Evolutionary conservation across 176 grass and related monocot species (phyloP).

Genomic region (Carex littledalei): DNA sequence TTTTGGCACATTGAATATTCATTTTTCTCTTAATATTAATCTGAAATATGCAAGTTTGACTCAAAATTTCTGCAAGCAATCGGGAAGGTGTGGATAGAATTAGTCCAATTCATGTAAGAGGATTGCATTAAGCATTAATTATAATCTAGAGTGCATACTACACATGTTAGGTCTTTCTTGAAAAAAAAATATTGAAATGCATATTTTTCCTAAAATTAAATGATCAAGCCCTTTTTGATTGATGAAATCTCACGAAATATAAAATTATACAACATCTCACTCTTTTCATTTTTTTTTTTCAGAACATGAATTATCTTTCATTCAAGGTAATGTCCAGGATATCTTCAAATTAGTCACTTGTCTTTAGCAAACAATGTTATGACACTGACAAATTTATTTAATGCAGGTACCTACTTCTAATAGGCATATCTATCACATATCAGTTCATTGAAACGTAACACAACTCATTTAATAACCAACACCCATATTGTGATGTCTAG

Average conservation of each 20-base stretch:
- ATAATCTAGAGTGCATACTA: not conserved
- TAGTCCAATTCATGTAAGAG: not conserved
- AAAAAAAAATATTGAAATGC: not conserved
- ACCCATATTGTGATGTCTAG: constrained; percentile 12
- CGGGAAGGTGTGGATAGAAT: too few species aligned
- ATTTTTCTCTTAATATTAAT: not conserved
- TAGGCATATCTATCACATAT: not conserved
- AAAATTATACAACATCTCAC: not conserved
- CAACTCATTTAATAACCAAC: not conserved
- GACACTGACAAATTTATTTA: not conserved
- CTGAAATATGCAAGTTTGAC: not conserved
- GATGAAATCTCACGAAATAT: not conserved
- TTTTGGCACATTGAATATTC: not conserved
- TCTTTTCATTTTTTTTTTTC: not conserved
- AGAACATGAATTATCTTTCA: not conserved
- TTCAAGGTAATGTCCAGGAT: not conserved
- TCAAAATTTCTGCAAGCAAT: not conserved
- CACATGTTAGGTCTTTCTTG: not conserved
- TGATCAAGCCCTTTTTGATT: not conserved
- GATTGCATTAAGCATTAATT: not conserved
- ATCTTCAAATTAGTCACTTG: not conserved
- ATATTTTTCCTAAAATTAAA: not conserved
- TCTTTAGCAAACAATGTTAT: not conserved
- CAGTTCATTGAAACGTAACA: not conserved
- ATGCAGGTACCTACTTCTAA: not conserved